These are phyloP conservation scores for Orbilia brochopaga DNA, from an alignment of 2,329 filamentous ascomycete species.

Conservation along the genomic window DNA sequence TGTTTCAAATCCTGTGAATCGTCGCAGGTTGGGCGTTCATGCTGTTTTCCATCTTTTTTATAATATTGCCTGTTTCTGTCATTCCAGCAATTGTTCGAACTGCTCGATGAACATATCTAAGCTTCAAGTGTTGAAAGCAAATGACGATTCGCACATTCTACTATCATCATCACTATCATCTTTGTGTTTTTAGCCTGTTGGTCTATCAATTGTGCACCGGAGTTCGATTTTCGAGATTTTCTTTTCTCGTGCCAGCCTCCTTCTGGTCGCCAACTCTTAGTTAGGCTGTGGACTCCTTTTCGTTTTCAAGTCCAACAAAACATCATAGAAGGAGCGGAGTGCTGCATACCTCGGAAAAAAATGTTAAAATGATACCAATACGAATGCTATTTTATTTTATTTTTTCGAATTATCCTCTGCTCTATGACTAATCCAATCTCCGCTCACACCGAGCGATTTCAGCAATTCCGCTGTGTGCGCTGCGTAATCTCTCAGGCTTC, in stretches of 20 bases:
- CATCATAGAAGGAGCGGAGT: constrained; percentile 29
- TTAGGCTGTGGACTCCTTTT: neutral
- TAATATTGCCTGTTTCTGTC: no score
- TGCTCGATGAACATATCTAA: no score
- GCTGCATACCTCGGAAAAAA: constrained; percentile 6
- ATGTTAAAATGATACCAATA: constrained; percentile 3
- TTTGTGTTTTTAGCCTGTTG: neutral
- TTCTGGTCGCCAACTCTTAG: neutral
- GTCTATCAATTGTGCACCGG: neutral
- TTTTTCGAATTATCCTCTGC: neutral
- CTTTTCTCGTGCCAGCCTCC: neutral
- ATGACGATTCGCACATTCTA: no score
- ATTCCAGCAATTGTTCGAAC: no score
- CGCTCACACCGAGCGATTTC: neutral
- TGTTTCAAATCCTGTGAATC: no score
- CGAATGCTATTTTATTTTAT: neutral
- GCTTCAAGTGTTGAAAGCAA: no score
- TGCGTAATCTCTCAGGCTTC: neutral
- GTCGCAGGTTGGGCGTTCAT: no score
- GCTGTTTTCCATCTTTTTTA: no score
- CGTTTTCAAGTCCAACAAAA: neutral
- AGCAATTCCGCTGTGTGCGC: neutral
- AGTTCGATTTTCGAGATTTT: constrained; percentile 2
- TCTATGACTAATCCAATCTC: neutral
- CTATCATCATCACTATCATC: neutral